These are phyloP conservation scores for Rhizopogon roseolus DNA, from an alignment of 768 basidiomycete species.

Conservation along the genomic window DNA sequence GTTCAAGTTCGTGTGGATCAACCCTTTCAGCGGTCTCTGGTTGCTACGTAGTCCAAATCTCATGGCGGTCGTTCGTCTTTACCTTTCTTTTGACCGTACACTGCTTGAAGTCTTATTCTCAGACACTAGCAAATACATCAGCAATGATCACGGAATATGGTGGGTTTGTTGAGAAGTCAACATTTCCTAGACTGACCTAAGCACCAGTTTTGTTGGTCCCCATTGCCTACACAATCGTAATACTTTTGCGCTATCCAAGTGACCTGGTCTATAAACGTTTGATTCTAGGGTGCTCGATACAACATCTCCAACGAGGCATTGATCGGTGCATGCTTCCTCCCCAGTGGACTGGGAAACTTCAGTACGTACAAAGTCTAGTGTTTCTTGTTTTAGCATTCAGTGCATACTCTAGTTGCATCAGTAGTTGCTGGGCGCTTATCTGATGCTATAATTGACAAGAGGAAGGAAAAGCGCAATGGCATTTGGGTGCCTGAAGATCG, in stretches of 20 bases:
- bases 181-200: neutral
- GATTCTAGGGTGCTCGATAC: conserved; percentile 46
- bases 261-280: neutral
- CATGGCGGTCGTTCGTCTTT: conserved; percentile 38
- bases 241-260: conserved; percentile 10
- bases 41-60: conserved; percentile 53
- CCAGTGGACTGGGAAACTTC: conserved; percentile 55
- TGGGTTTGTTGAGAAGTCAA: conserved; percentile 13
- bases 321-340: conserved; percentile 57
- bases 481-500: conserved; percentile 61
- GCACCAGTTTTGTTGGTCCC: conserved; percentile 40
- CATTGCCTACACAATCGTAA: conserved; percentile 55
- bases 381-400: neutral
- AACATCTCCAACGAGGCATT: conserved; percentile 50
- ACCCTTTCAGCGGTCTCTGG: conserved; percentile 46
- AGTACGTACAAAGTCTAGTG: conserved; percentile 31
- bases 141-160: conserved; percentile 37
- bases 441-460: conserved; percentile 42
- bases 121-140: conserved; percentile 30
- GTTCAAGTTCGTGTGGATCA: conserved; percentile 34
- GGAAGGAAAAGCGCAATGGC: conserved; percentile 42
- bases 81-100: neutral
- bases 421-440: conserved; percentile 52
- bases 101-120: neutral
- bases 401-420: conserved; percentile 40